Evolutionary conservation across 164 flowering plant genomes (phyloP).

Genomic region (Magnolia sinica): DNA sequence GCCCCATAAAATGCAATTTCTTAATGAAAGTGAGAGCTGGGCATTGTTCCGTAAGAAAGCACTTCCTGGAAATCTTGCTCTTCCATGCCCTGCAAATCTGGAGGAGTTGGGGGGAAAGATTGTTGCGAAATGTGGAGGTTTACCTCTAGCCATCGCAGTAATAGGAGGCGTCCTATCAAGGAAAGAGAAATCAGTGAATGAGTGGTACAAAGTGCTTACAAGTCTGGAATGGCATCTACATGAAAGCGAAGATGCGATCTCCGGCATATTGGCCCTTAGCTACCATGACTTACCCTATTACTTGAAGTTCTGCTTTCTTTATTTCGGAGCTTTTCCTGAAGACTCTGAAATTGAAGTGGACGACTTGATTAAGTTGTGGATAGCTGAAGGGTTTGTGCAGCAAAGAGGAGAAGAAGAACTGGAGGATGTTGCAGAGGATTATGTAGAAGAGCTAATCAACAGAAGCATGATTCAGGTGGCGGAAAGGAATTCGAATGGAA

Average conservation of each 20-base stretch:
- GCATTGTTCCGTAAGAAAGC: neutral
- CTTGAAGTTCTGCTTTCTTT: neutral
- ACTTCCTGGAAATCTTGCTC: neutral
- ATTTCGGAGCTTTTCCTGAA: neutral
- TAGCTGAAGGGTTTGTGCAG: neutral
- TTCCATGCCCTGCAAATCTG: neutral
- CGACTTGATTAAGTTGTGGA: neutral
- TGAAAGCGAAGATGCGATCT: neutral
- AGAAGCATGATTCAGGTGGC: neutral
- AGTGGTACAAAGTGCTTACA: conserved; percentile 1
- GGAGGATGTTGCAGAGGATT: conserved; percentile 5
- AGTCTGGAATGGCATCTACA: neutral
- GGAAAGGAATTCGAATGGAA: neutral
- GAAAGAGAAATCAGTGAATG: neutral
- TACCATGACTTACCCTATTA: neutral
- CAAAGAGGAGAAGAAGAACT: neutral
- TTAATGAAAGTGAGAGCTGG: neutral
- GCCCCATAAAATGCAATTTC: neutral
- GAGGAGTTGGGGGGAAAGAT: neutral
- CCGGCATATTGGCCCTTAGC: conserved; percentile 9
- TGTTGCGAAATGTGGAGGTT: neutral
- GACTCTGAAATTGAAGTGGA: neutral
- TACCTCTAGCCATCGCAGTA: neutral
- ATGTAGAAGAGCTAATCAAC: neutral
- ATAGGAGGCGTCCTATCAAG: neutral